These are phyloP conservation scores for Trypanosoma congolense DNA, from an alignment of 208 protist species.

Conservation along the genomic window DNA sequence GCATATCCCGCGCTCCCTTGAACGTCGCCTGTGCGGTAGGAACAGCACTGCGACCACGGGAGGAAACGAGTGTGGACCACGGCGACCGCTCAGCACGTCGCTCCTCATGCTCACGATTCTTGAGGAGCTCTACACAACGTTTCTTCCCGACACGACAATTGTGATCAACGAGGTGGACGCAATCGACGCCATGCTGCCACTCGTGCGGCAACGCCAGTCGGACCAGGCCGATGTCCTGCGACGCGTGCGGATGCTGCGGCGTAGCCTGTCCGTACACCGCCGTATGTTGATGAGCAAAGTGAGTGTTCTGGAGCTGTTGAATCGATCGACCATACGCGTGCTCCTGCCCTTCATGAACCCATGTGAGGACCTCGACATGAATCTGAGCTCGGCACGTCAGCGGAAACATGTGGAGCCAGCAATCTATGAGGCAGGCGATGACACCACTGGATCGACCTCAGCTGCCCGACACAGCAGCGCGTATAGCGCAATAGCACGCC, in stretches of 20 bases:
- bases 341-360: constrained; percentile 30
- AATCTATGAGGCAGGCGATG: background rate
- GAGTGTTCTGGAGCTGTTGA: constrained; percentile 36
- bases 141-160: constrained; percentile 38
- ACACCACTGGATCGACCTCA: background rate
- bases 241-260: constrained; percentile 52
- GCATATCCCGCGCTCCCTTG: background rate
- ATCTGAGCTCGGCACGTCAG: background rate
- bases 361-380: background rate
- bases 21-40: background rate
- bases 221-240: constrained; percentile 64
- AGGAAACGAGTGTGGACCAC: background rate
- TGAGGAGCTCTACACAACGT: constrained; percentile 33
- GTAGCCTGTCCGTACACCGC: constrained; percentile 38
- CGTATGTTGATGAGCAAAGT: constrained; percentile 48
- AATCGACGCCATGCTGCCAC: constrained; percentile 60
- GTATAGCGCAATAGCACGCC: constrained; percentile 13
- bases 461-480: background rate
- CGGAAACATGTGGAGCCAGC: too few species aligned
- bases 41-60: background rate
- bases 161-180: constrained; percentile 56
- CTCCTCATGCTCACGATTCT: constrained; percentile 31
- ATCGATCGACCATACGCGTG: constrained; percentile 27
- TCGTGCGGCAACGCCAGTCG: constrained; percentile 36
- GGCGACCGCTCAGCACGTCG: constrained; percentile 21